phyloP scores from a whole-genome alignment of 208 protist genomes.

The Wallacemonas rigidus region DNA sequence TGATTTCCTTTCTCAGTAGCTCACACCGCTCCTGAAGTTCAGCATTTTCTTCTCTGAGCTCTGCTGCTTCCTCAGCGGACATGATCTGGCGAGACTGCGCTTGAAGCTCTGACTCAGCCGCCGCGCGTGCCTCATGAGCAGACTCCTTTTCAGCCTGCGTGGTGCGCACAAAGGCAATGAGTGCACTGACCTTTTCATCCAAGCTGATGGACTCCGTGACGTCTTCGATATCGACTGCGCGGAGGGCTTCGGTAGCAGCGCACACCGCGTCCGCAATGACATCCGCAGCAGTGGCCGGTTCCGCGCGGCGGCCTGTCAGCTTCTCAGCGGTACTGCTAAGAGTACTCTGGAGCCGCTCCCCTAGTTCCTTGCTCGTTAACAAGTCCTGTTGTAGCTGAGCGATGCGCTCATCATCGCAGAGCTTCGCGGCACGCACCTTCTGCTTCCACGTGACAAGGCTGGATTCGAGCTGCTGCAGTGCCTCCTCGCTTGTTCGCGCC shows the following conservation, averaged over 20 bases:
- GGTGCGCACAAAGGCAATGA: neutral
- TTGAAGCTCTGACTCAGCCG: neutral
- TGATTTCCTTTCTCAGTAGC: constrained; percentile 75
- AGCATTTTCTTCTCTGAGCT: constrained; percentile 40
- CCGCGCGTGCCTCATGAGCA: neutral
- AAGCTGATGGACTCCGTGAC: neutral
- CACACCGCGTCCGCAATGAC: neutral
- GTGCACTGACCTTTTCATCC: neutral
- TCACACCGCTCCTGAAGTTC: constrained; percentile 85
- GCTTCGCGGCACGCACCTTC: constrained; percentile 60
- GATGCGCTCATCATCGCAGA: constrained; percentile 39
- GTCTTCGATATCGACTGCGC: neutral
- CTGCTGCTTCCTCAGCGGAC: constrained; percentile 16
- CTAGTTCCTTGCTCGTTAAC: neutral
- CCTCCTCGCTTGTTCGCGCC: constrained; percentile 6
- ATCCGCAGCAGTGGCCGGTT: neutral
- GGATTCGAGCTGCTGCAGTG: constrained; percentile 22
- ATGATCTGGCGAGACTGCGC: neutral
- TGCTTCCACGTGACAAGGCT: constrained; percentile 53
- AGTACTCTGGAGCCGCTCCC: constrained; percentile 2
- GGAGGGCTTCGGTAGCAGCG: neutral
- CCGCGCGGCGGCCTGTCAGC: neutral
- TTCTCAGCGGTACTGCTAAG: neutral
- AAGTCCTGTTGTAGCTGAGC: constrained; percentile 16
- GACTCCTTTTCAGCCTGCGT: neutral